Base-by-base conservation (phyloP, 176 grass and related monocot genomes). In the Leersia perrieri region DNA sequence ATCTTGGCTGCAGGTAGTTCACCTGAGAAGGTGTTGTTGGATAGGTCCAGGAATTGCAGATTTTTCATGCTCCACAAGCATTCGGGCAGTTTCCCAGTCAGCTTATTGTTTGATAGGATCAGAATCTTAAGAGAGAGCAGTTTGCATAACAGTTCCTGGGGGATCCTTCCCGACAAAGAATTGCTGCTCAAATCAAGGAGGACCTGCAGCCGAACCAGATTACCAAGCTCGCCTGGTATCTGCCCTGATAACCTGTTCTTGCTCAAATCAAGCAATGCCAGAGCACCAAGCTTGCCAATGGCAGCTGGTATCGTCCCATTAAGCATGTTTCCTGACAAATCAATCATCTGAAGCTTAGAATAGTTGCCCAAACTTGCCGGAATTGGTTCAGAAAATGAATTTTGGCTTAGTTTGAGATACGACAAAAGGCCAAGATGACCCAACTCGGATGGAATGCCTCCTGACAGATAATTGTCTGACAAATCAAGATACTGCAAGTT, bases 161-260 rank as follows among this genome's bases (percentile, higher is more conserved):
- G 88, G 63, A 95, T 95, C 0, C 3, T 1, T 63, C 90, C 96
- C 3, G 79, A 88, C 18, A 99, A 60, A 6, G 76, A 91, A 84
- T 99, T 99, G 73, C 88, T 91, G 64, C 96, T 99, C 80, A 99
- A 58, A 91, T 99, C 96, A 78, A 99, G 88, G 58, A 99, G 47
- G 7, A 28, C 88, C 68, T 95, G 93, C 51, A 99, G 63, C 63
- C 60, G 40, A 45, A 25, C 16, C 68, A 99, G 82, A 62, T 99
- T 93, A 12, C 96, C 91, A 0, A 99, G 66, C 79, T 99, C 70
- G 68, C 10, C 22, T 62, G 96, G 90, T 86, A 95, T 99, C 36
- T 74, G 64, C 34, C 93, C 96, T 16, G 80, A 91, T 31, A 98
- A 53, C 26, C 73, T 68, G 51, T 98, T 98, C 72, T 89, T 86